A percentile compares a stretch with the other conserved stretches of the same genome.
phyloP scores from a whole-genome alignment of 352 stramenopile genomes.

The Globisporangium parvum region DNA sequence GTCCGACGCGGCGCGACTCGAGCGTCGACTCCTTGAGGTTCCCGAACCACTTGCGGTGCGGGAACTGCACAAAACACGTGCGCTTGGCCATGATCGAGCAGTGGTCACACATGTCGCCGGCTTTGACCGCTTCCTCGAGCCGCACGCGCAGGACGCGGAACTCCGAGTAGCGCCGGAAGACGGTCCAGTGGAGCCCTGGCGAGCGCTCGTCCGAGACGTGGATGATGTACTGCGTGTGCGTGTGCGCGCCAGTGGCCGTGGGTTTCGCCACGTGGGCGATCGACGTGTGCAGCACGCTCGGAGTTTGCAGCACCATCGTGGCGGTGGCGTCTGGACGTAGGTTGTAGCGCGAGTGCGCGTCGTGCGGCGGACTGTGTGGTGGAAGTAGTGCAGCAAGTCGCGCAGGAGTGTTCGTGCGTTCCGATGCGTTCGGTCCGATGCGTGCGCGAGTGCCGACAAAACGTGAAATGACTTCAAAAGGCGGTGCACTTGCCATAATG shows the following conservation, averaged over 20 bases:
- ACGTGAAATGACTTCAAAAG: not conserved
- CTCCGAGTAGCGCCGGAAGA: conserved; percentile 83
- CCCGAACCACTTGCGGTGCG: conserved; percentile 63
- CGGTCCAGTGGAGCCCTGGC: conserved; percentile 63
- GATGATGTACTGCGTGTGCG: conserved; percentile 81
- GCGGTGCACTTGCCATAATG: not conserved
- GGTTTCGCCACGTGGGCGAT: conserved; percentile 79
- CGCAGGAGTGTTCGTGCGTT: no score
- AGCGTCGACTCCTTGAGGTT: conserved; percentile 72
- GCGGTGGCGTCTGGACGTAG: not conserved
- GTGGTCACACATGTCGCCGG: conserved; percentile 63
- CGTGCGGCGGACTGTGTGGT: no score
- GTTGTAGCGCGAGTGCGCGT: not conserved
- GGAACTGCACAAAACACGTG: conserved; percentile 80
- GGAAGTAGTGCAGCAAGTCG: no score
- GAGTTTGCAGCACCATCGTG: conserved; percentile 17
- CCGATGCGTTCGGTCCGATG: no score
- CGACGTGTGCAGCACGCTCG: conserved; percentile 64
- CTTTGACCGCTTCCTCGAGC: conserved; percentile 56
- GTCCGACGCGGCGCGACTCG: conserved; percentile 58
- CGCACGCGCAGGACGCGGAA: conserved; percentile 70
- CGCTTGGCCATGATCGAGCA: conserved; percentile 78
- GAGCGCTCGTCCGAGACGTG: conserved; percentile 78
- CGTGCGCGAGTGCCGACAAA: not conserved
- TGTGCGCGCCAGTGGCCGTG: conserved; percentile 43